Percentiles rank a stretch among this genome's conserved stretches.
Conservation (phyloP, 2,329 filamentous ascomycete species). For the Colletotrichum sp. region DNA sequence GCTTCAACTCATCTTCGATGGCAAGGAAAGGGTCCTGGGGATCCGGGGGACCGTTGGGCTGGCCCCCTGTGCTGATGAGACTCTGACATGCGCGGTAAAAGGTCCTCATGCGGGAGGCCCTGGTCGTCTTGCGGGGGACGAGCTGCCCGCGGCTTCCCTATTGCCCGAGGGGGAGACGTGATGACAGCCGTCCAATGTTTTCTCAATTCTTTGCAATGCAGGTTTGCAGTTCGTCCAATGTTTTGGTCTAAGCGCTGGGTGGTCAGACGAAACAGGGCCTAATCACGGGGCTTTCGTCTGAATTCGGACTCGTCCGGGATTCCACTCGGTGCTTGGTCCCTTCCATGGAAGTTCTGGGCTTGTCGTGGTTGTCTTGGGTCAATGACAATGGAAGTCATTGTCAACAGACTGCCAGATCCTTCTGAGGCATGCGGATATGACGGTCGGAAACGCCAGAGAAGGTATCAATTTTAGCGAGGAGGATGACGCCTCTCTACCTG, state of each 20-base stretch:
- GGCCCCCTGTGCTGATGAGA: constrained; percentile 8
- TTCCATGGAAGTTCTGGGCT: not conserved
- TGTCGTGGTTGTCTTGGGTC: not conserved
- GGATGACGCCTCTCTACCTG: not conserved
- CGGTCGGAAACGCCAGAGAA: not conserved
- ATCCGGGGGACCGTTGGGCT: not conserved
- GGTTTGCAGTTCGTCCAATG: not conserved
- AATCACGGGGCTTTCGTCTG: not conserved
- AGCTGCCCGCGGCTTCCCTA: not conserved
- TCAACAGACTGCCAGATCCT: not conserved
- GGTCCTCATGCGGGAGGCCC: not conserved
- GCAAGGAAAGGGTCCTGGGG: not conserved
- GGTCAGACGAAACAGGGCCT: not conserved
- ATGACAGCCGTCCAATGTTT: constrained; percentile 3
- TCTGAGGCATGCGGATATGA: not conserved
- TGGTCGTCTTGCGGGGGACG: not conserved
- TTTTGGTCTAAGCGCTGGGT: not conserved
- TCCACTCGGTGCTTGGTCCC: not conserved
- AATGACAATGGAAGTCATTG: not conserved
- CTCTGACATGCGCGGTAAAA: constrained; percentile 1
- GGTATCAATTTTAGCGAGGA: not conserved
- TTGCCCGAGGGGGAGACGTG: not conserved
- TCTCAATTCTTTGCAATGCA: not conserved
- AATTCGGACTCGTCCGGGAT: not conserved
- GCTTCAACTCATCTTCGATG: not conserved